Evolutionary conservation across 2,329 filamentous ascomycete genomes (phyloP), one percentile per base, ranked within the genome.

Genomic region (Septoria petroselini): DNA sequence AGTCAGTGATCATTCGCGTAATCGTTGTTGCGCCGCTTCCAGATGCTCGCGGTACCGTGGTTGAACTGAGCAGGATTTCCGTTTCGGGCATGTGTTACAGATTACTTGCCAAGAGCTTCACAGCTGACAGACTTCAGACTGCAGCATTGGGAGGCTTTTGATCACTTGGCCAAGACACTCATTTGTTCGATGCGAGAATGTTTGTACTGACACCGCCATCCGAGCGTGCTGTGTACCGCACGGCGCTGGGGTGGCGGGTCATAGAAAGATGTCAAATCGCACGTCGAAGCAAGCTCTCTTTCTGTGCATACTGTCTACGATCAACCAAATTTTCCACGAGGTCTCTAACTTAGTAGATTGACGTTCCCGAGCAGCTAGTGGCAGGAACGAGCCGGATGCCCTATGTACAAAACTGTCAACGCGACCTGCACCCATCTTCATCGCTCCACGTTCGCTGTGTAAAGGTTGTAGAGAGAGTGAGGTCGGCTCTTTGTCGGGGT

Each of bases 21-120:
- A 39, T 17, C 19, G 23, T 39, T 34, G 15, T 25, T 19, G 29
- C 34, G 43, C 19, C 33, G 21, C 21, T 21, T 18, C 14, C 33
- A 15, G 37, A 27, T 15, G 30, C 43, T n/a, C 23, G 34, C 17
- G 21, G 33, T 29, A 46, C 43, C 43, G 39, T 39, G 43, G 38
- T 34, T 27, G 25, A 23, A 12, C 9, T 38, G 43, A 27, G 7
- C 34, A 46, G 23, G 14, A 38, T 18, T 46, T 34, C 43, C 34
- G 7, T 18, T 30, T 46, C 18, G 15, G 43, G 43, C 12, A 46
- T 29, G 34, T 46, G 43, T 39, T 38, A 29, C 33, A 37, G 18
- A 18, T 37, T 17, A 19, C 15, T 29, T 17, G 42, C 42, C 42
- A 45, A 45, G 42, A 27, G 19, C 15, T 31, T 30, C 23, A n/a